phyloP scores from a whole-genome alignment of 2,329 filamentous ascomycete species.

The Dothideomycetidae sp. region DNA sequence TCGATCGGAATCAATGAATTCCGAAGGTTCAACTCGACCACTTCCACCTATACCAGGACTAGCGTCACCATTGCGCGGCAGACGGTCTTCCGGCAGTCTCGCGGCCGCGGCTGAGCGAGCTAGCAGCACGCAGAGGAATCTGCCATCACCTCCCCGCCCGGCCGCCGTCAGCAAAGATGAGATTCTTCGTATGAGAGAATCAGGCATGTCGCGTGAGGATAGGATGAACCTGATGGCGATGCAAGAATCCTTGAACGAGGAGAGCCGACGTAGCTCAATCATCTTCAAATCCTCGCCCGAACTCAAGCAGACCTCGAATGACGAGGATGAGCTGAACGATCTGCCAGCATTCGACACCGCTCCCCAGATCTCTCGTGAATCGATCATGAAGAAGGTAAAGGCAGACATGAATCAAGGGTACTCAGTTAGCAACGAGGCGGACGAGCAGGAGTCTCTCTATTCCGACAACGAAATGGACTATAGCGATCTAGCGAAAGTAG shows the following conservation, averaged over 20 bases:
- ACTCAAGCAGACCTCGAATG: slow-evolving; percentile 6
- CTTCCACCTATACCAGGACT: slow-evolving; percentile 71
- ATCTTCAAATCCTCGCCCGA: slow-evolving; percentile 15
- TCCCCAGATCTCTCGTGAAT: slow-evolving; percentile 81
- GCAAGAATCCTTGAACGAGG: slow-evolving; percentile 10
- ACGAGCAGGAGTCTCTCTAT: slow-evolving; percentile 38
- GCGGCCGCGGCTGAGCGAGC: slow-evolving; percentile 60
- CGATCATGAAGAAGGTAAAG: slow-evolving; percentile 78
- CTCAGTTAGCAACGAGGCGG: slow-evolving; percentile 19
- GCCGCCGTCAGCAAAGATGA: slow-evolving; percentile 60
- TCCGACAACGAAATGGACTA: slow-evolving; percentile 39
- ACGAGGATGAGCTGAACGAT: slow-evolving; percentile 22
- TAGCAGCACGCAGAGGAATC: slow-evolving; percentile 48
- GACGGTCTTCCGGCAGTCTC: slow-evolving; percentile 46
- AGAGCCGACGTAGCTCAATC: slow-evolving; percentile 8
- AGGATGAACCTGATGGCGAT: slow-evolving; percentile 69
- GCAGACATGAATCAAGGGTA: slow-evolving; percentile 40
- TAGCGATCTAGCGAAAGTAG: slow-evolving; percentile 42
- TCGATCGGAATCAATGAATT: slow-evolving; percentile 59
- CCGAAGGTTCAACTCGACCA: slow-evolving; percentile 68
- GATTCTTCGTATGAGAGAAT: slow-evolving; percentile 58
- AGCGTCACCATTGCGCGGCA: slow-evolving; percentile 40
- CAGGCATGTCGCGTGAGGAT: slow-evolving; percentile 68
- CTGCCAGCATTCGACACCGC: slow-evolving; percentile 28
- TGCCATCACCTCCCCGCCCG: slow-evolving; percentile 58